A percentile compares a stretch with the other conserved stretches of the same genome.
phyloP scores from a whole-genome alignment of 305 asterid species.

The Fraxinus albicans region DNA sequence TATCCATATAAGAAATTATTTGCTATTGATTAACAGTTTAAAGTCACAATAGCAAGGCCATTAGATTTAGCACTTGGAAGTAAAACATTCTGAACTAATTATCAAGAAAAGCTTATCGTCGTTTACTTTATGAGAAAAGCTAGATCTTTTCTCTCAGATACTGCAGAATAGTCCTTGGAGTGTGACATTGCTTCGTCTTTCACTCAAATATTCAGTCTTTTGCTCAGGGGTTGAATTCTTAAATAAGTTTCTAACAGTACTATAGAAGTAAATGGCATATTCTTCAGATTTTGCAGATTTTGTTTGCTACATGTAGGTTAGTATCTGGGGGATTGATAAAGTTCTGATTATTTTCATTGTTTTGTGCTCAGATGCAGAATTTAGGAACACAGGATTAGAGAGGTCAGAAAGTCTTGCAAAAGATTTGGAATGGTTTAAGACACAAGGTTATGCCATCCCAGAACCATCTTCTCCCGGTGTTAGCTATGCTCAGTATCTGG shows the following conservation, averaged over 20 bases:
- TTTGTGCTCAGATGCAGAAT: slow-evolving; percentile 66
- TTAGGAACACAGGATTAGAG: slow-evolving; percentile 89
- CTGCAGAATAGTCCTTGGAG: neutral
- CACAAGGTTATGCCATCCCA: slow-evolving; percentile 74
- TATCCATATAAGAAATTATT: neutral
- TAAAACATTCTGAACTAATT: neutral
- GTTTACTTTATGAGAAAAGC: neutral
- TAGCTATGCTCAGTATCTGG: slow-evolving; percentile 58
- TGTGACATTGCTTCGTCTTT: neutral
- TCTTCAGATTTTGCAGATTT: neutral
- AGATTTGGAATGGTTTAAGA: slow-evolving; percentile 87
- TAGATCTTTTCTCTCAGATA: neutral
- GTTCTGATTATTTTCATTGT: slow-evolving; percentile 7
- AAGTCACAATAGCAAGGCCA: neutral
- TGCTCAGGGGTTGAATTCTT: neutral
- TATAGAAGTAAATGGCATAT: neutral
- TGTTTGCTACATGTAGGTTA: neutral
- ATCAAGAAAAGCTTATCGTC: neutral
- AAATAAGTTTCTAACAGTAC: neutral
- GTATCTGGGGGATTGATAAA: neutral
- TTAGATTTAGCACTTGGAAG: neutral
- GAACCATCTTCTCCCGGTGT: slow-evolving; percentile 78
- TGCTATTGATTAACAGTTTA: neutral
- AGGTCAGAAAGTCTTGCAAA: slow-evolving; percentile 70
- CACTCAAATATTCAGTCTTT: neutral